A percentile compares a stretch with the other conserved stretches of the same genome.
Evolutionary conservation across 495 filamentous ascomycete genomes (phyloP).

Genomic region (Trichodelitschia bisporula): DNA sequence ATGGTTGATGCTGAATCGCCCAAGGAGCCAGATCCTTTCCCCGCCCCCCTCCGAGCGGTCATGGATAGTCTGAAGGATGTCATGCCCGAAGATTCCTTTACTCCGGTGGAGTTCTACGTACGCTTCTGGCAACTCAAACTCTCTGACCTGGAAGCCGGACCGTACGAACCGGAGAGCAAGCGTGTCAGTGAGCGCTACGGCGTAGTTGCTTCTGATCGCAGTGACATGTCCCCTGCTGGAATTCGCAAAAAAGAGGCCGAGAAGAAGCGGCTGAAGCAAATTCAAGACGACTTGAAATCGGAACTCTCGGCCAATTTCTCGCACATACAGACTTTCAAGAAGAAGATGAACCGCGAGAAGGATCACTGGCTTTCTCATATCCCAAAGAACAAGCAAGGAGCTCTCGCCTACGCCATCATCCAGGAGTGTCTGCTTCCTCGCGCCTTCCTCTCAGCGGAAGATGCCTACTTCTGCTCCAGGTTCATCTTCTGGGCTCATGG

Average conservation of each 20-base stretch:
- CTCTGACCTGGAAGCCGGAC: conserved; percentile 52
- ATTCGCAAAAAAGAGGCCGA: conserved; percentile 37
- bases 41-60: neutral
- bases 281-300: conserved; percentile 33
- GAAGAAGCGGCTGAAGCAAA: conserved; percentile 31
- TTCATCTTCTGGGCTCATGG: conserved; percentile 71
- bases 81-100: too few species aligned
- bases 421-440: conserved; percentile 83
- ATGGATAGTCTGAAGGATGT: conserved; percentile 41
- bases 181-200: conserved; percentile 33
- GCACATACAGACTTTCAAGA: conserved; percentile 31
- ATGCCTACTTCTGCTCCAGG: conserved; percentile 67
- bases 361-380: conserved; percentile 45
- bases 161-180: conserved; percentile 48
- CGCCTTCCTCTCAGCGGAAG: conserved; percentile 54
- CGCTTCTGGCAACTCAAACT: conserved; percentile 84
- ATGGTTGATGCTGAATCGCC: neutral
- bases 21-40: neutral
- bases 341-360: conserved; percentile 51
- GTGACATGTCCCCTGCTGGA: conserved; percentile 38
- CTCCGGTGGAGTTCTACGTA: conserved; percentile 61
- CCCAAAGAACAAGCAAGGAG: conserved; percentile 34
- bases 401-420: conserved; percentile 46
- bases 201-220: conserved; percentile 39
- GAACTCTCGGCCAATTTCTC: conserved; percentile 46